phyloP scores from a whole-genome alignment of 2,329 filamentous ascomycete species.

The Fusarium paranaense region DNA sequence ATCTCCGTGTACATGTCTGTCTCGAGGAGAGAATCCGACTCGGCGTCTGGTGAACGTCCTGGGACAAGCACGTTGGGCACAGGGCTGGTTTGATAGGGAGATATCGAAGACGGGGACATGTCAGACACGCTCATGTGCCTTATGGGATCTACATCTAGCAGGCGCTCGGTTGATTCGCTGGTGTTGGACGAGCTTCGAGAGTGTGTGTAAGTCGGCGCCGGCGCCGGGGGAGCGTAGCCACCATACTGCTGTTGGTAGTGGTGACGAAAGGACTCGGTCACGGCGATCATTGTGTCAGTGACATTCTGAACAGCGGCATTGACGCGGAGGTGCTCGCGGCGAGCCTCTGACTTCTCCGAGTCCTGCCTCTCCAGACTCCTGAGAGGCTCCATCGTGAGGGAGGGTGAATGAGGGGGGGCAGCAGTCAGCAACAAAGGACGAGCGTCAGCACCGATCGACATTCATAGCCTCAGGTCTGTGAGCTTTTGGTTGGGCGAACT shows the following conservation, averaged over 20 bases:
- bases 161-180: conserved; percentile 36
- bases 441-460: conserved; percentile 16
- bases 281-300: conserved; percentile 42
- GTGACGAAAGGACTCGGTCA: conserved; percentile 42
- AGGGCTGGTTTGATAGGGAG: conserved; percentile 19
- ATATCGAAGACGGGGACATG: conserved; percentile 30
- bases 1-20: conserved; percentile 24
- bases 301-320: conserved; percentile 36
- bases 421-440: conserved; percentile 20
- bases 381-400: conserved; percentile 38
- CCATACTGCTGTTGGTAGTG: conserved; percentile 35
- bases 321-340: conserved; percentile 25
- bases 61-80: conserved; percentile 15
- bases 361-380: conserved; percentile 28
- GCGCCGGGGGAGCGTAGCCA: conserved; percentile 29
- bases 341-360: conserved; percentile 39
- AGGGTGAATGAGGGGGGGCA: conserved; percentile 1
- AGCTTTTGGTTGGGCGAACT: not conserved
- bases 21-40: conserved; percentile 37
- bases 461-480: conserved; percentile 20
- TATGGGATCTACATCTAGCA: conserved; percentile 30
- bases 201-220: conserved; percentile 39
- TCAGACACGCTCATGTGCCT: conserved; percentile 38
- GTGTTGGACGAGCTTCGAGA: conserved; percentile 36
- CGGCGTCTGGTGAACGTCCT: conserved; percentile 11